A percentile compares a stretch with the other conserved stretches of the same genome.
These are phyloP conservation scores for Paracamarosporium sp. DNA, from an alignment of 2,329 filamentous ascomycete species.

Conservation along the genomic window DNA sequence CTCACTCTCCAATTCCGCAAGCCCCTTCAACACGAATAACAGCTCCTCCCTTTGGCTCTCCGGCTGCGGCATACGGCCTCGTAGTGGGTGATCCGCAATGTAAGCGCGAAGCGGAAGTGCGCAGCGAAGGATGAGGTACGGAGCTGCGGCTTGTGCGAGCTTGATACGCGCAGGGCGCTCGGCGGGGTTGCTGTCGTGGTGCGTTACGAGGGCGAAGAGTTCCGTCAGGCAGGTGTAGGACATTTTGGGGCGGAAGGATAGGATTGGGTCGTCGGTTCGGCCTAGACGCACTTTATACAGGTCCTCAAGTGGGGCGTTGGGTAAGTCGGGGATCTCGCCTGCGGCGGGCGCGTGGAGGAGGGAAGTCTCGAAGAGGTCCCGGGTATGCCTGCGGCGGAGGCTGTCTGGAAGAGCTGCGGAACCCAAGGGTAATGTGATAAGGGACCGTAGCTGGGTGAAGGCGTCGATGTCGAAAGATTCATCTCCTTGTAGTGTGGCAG, in stretches of 20 bases:
- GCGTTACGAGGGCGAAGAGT: slow-evolving; percentile 63
- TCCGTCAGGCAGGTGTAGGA: slow-evolving; percentile 82
- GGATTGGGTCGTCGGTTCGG: slow-evolving; percentile 71
- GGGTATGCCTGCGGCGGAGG: slow-evolving; percentile 72
- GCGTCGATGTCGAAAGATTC: slow-evolving; percentile 81
- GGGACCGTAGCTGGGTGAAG: slow-evolving; percentile 71
- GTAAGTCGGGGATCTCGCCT: slow-evolving; percentile 62
- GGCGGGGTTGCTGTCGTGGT: slow-evolving; percentile 50
- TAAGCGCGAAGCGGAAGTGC: slow-evolving; percentile 84
- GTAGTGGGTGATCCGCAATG: slow-evolving; percentile 86
- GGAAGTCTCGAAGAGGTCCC: slow-evolving; percentile 80
- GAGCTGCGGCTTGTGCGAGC: slow-evolving; percentile 77
- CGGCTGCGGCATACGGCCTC: slow-evolving; percentile 88
- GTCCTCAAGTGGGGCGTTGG: slow-evolving; percentile 61
- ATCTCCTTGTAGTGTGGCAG: slow-evolving; percentile 58
- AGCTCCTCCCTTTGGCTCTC: slow-evolving; percentile 81
- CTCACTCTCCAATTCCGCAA: slow-evolving; percentile 74
- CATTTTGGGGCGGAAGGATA: slow-evolving; percentile 73
- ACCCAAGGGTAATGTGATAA: slow-evolving; percentile 79
- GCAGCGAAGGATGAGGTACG: slow-evolving; percentile 81
- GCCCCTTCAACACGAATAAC: slow-evolving; percentile 69
- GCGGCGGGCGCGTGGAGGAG: slow-evolving; percentile 77
- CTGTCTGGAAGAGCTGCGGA: slow-evolving; percentile 68
- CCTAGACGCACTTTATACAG: slow-evolving; percentile 73
- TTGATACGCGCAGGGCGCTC: slow-evolving; percentile 56